These are phyloP conservation scores for Encephalitozoon intestinalis DNA, from an alignment of 371 early-diverging fungal species.

Conservation along the genomic window DNA sequence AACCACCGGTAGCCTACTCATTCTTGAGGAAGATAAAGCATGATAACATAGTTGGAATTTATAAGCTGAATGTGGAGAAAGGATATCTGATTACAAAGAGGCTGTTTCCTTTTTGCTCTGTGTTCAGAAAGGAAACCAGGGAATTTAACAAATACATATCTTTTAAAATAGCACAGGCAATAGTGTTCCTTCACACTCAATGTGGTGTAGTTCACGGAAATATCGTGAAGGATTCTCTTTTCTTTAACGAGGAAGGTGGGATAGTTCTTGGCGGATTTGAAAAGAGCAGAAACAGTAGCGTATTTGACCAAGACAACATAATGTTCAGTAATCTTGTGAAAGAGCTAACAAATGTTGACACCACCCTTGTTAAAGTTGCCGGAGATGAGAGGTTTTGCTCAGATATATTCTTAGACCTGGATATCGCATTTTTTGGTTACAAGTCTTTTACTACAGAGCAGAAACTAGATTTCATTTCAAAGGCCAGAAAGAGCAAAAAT, in stretches of 20 bases:
- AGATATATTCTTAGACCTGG: constrained; percentile 16
- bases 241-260: constrained; percentile 43
- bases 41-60: constrained; percentile 6
- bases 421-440: constrained; percentile 24
- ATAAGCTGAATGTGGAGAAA: constrained; percentile 6
- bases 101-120: constrained; percentile 28
- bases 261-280: constrained; percentile 51
- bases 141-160: constrained; percentile 40
- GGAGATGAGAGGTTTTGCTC: background rate
- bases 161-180: constrained; percentile 18
- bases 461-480: constrained; percentile 30
- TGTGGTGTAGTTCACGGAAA: constrained; percentile 32
- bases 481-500: background rate
- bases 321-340: constrained; percentile 18
- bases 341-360: background rate
- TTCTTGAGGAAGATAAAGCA: constrained; percentile 21
- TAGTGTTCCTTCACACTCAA: constrained; percentile 30
- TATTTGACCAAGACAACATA: background rate
- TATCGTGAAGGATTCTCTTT: constrained; percentile 36
- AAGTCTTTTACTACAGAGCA: background rate
- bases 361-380: background rate
- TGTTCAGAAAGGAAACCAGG: background rate
- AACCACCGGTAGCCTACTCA: background rate
- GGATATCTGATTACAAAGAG: constrained; percentile 22
- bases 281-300: background rate